Percentiles rank a stretch among this genome's conserved stretches.
Conservation (phyloP, 768 basidiomycete species). For the Hemileccinum impolitum region DNA sequence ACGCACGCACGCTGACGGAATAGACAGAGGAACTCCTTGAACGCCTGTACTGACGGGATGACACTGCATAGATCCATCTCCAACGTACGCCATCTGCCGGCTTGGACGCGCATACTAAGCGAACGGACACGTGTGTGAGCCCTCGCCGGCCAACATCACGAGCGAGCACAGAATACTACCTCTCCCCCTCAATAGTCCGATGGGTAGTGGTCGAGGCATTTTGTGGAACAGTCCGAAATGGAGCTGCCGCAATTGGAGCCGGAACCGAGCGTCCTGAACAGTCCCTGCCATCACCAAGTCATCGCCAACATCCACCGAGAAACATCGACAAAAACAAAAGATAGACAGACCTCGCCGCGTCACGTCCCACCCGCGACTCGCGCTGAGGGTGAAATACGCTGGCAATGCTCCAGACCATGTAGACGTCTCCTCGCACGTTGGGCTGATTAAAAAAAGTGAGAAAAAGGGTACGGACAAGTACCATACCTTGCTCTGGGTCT, state of each 20-base stretch:
- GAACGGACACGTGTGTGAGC: neutral
- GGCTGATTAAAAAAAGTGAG: neutral
- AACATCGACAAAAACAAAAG: too few species aligned
- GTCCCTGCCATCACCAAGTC: constrained; percentile 9
- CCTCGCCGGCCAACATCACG: neutral
- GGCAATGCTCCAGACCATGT: neutral
- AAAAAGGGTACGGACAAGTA: neutral
- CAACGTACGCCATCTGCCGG: neutral
- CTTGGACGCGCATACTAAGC: neutral
- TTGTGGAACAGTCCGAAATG: constrained; percentile 1
- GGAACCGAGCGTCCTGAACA: neutral
- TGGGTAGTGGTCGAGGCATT: neutral
- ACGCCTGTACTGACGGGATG: neutral
- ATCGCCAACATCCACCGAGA: neutral
- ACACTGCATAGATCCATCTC: neutral
- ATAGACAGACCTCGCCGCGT: constrained; percentile 6
- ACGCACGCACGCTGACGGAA: neutral
- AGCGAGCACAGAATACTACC: neutral
- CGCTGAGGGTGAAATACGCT: neutral
- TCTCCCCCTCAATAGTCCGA: neutral
- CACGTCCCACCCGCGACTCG: neutral
- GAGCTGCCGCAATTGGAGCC: neutral
- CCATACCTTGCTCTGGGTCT: neutral
- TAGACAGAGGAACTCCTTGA: neutral
- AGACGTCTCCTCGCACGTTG: constrained; percentile 1